Evolutionary conservation across 495 filamentous ascomycete species (phyloP), one percentile per base, ranked within the genome.

Genomic region (Penicillium mononematosum): DNA sequence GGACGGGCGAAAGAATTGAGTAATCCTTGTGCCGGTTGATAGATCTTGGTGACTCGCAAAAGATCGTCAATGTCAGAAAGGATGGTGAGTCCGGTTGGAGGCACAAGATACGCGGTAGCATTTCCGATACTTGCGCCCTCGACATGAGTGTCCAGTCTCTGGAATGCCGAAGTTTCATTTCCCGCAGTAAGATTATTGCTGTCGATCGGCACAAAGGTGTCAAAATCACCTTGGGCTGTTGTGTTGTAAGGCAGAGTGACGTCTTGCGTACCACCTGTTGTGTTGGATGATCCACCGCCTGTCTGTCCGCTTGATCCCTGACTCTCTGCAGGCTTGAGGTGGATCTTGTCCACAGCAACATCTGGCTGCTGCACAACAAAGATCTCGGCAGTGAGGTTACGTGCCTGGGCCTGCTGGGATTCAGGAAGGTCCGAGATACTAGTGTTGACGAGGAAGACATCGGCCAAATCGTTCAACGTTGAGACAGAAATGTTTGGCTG

Each of bases 21-120:
- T 0, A 92, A 73, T 17, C 89, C 88, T 65, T 91, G 74, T 55
- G 81, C 75, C 1, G 88, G 89, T 39, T 86, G 65, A 69, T 90
- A 92, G 72, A 92, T 92, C 70, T 90, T 88, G 46, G 89, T 92
- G n/a, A 91, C 72, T 27, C 89, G 85, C 1, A 92, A 81, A 59
- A 91, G 89, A 68, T 92, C 89, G 55, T 91, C 88, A 58, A 91
- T 88, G 61, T 92, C 88, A 29, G 83, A 86, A 53, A 91, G 75
- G 46, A 90, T 77, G 10, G 88, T 90, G 17, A 89, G 62, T 25
- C 87, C 89, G 7, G 73, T 73, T 0, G 82, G 68, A 2, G 88
- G 87, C 1, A 91, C 85, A 1, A 92, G 83, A 68, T 89, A 92
- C 2, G 87, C 84, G 4, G 88, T 92, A 19, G 84, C 80, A 63